phyloP scores from a whole-genome alignment of 176 grass and related monocot species.

The Chrysopogon serrulatus region DNA sequence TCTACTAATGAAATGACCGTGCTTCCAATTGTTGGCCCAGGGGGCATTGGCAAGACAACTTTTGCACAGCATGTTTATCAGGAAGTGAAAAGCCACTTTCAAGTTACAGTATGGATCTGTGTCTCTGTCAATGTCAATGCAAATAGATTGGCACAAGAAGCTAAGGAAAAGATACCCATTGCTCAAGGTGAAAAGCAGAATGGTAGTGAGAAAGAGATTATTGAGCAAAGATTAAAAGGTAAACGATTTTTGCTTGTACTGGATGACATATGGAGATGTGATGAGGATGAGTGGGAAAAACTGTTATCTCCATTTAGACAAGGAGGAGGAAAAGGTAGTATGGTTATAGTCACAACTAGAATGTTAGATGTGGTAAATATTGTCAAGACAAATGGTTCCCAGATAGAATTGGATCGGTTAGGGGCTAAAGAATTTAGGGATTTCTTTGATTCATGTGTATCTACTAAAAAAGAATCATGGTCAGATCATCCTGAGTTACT shows the following conservation, averaged over 20 bases:
- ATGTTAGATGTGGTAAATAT: no score
- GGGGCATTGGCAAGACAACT: conserved; percentile 51
- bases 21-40: conserved; percentile 33
- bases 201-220: no score
- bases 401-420: neutral
- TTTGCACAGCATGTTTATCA: conserved; percentile 18
- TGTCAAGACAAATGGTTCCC: neutral
- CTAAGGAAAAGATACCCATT: no score
- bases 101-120: conserved; percentile 10
- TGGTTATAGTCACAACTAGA: no score
- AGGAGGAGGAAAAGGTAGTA: no score
- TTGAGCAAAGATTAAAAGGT: no score
- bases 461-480: neutral
- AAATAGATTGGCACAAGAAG: no score
- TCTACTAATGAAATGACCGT: neutral
- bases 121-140: conserved; percentile 28
- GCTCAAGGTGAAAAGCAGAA: no score
- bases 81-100: neutral
- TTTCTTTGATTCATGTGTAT: neutral
- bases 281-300: no score
- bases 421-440: neutral
- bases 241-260: no score
- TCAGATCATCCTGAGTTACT: neutral
- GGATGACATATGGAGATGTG: no score
- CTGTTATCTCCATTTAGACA: no score